Conservation (phyloP, 331 rosid species). For the Stylosanthes scabra region DNA sequence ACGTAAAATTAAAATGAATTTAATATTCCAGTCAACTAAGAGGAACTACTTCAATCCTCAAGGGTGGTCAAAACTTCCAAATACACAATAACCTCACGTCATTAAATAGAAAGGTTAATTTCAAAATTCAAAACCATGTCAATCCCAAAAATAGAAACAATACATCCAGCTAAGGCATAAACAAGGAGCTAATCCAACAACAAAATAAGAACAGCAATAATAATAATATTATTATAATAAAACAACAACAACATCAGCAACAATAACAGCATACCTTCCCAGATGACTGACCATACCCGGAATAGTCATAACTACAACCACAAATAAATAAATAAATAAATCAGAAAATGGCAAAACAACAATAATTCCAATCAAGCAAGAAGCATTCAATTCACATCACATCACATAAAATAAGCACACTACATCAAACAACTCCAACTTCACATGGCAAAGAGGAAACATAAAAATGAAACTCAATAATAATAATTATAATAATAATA, state of each 20-base stretch:
- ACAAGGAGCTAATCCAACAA: background rate
- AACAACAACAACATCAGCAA: background rate
- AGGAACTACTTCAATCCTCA: background rate
- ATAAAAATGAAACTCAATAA: background rate
- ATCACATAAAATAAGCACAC: background rate
- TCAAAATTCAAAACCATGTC: background rate
- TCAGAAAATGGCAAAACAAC: slow-evolving; percentile 10
- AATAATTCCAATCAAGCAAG: background rate
- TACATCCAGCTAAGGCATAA: background rate
- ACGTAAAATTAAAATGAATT: background rate
- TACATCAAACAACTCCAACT: background rate
- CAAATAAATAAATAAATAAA: background rate
- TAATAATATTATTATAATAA: background rate
- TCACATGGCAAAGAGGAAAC: background rate
- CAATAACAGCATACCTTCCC: slow-evolving; percentile 75
- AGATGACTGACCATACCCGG: slow-evolving; percentile 89
- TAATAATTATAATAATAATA: no score
- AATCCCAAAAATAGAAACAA: slow-evolving; percentile 5
- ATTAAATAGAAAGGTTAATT: background rate
- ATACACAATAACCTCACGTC: background rate
- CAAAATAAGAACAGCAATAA: background rate
- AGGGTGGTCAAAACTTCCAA: background rate
- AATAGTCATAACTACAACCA: slow-evolving; percentile 78
- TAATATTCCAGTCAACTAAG: background rate
- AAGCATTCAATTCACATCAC: background rate